Percentiles rank a stretch among this genome's conserved stretches.
Evolutionary conservation across 164 flowering plant species (phyloP).

Genomic region (Vitis rotundifolia): DNA sequence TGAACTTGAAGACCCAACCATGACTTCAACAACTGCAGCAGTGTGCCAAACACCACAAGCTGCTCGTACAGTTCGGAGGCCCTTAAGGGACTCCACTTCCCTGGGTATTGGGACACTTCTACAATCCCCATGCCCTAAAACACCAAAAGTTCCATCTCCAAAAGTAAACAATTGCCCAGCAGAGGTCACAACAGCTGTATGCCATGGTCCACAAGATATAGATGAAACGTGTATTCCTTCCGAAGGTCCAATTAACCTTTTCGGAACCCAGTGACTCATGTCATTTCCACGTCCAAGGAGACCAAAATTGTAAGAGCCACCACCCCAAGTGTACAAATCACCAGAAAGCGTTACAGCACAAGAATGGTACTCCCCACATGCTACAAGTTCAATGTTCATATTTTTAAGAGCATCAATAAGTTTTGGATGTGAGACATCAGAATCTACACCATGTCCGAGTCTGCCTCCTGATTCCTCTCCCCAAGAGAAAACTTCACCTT

Average conservation of each 20-base stretch:
- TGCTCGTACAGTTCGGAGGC: conserved; percentile 28
- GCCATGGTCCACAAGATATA: conserved; percentile 44
- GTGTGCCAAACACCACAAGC: conserved; percentile 95
- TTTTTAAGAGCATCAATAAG: conserved; percentile 27
- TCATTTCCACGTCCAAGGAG: conserved; percentile 31
- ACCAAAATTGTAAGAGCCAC: conserved; percentile 21
- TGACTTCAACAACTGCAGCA: conserved; percentile 77
- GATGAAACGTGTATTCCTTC: conserved; percentile 38
- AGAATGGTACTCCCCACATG: conserved; percentile 40
- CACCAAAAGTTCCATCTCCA: conserved; percentile 47
- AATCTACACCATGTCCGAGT: conserved; percentile 40
- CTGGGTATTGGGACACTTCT: conserved; percentile 27
- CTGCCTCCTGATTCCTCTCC: conserved; percentile 38
- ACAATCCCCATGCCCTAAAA: conserved; percentile 38
- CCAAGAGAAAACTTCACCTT: conserved; percentile 43
- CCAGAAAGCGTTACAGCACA: conserved; percentile 38
- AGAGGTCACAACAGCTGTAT: conserved; percentile 38
- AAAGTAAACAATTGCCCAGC: conserved; percentile 37
- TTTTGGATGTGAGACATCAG: conserved; percentile 31
- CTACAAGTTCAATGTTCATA: conserved; percentile 26
- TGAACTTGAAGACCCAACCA: conserved; percentile 24
- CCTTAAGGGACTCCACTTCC: conserved; percentile 34
- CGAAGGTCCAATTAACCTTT: conserved; percentile 24
- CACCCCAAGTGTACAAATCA: conserved; percentile 40
- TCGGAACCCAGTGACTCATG: conserved; percentile 35